Percentiles rank a stretch among this genome's conserved stretches.
These are phyloP conservation scores for Cicer bijugum DNA, from an alignment of 306 rosid genomes.

Conservation along the genomic window DNA sequence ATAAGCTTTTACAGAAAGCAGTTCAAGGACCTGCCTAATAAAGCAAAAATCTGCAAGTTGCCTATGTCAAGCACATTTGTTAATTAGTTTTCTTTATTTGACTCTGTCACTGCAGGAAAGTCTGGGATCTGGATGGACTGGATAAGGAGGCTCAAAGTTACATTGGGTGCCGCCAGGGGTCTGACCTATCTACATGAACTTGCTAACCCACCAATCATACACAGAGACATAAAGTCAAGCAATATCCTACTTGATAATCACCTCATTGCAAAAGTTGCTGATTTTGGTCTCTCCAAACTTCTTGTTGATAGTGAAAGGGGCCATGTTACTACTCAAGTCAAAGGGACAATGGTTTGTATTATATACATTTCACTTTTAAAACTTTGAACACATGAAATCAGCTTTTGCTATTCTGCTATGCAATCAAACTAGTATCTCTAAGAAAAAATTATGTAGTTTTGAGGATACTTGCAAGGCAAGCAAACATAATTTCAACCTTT, in stretches of 20 bases:
- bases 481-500: neutral
- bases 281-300: slow-evolving; percentile 87
- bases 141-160: slow-evolving; percentile 68
- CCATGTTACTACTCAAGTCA: slow-evolving; percentile 82
- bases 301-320: slow-evolving; percentile 61
- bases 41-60: neutral
- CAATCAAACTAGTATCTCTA: slow-evolving; percentile 13
- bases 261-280: slow-evolving; percentile 76
- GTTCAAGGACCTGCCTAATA: slow-evolving; percentile 7
- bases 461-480: neutral
- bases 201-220: slow-evolving; percentile 84
- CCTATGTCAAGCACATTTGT: slow-evolving; percentile 13
- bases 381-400: slow-evolving; percentile 8
- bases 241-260: slow-evolving; percentile 72
- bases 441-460: neutral
- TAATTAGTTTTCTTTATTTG: slow-evolving; percentile 11
- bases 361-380: slow-evolving; percentile 30
- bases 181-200: slow-evolving; percentile 80
- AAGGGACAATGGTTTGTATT: slow-evolving; percentile 80
- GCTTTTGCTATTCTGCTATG: slow-evolving; percentile 3
- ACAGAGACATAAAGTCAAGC: slow-evolving; percentile 82
- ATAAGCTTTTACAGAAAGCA: neutral
- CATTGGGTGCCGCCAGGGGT: slow-evolving; percentile 79
- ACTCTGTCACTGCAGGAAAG: slow-evolving; percentile 57
- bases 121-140: slow-evolving; percentile 76